Conservation (phyloP, 129 eudicot genomes). For the Solidago caesia region DNA sequence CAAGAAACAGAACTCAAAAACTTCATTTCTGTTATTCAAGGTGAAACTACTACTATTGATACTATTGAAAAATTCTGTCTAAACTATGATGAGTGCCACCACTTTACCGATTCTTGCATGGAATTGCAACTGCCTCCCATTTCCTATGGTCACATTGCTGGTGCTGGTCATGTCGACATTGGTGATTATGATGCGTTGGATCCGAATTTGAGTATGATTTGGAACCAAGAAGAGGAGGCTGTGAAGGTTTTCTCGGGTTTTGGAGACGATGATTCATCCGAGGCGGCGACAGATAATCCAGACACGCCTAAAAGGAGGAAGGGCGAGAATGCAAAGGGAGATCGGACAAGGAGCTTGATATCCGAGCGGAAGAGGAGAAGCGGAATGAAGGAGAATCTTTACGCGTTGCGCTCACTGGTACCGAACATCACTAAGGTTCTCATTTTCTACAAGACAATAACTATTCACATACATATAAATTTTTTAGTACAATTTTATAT, state of each 20-base stretch:
- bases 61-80: slow-evolving; percentile 31
- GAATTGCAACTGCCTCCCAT: slow-evolving; percentile 27
- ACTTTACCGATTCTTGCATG: slow-evolving; percentile 27
- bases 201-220: slow-evolving; percentile 14
- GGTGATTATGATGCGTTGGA: slow-evolving; percentile 23
- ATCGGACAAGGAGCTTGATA: slow-evolving; percentile 58
- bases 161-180: background rate
- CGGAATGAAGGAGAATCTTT: slow-evolving; percentile 82
- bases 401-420: slow-evolving; percentile 66
- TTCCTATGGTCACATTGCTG: slow-evolving; percentile 3
- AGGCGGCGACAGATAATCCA: slow-evolving; percentile 25
- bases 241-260: slow-evolving; percentile 27
- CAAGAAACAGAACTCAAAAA: slow-evolving; percentile 52
- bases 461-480: too few species aligned
- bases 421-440: slow-evolving; percentile 78
- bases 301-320: slow-evolving; percentile 12
- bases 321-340: slow-evolving; percentile 36
- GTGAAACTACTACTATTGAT: background rate
- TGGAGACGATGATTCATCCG: slow-evolving; percentile 36
- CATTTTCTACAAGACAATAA: too few species aligned
- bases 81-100: slow-evolving; percentile 40
- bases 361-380: slow-evolving; percentile 67
- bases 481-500: too few species aligned
- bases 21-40: slow-evolving; percentile 49
- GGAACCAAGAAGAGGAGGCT: slow-evolving; percentile 8